Conservation (phyloP, 768 basidiomycete species). For the Auricularia auricula-judae region DNA sequence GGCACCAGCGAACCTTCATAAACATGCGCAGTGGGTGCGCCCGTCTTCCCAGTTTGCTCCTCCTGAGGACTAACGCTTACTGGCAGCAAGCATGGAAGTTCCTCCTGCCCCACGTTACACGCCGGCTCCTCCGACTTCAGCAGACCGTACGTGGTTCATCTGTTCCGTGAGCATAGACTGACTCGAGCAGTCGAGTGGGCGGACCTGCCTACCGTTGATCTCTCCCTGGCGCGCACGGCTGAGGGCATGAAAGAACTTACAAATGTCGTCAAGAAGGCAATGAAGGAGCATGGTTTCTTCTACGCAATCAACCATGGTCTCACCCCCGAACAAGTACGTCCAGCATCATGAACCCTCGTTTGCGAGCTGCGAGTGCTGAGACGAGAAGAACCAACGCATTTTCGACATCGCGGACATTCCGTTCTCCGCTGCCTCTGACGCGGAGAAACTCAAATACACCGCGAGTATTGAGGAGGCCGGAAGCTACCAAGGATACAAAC, state of each 20-base stretch:
- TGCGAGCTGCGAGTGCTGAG: not conserved
- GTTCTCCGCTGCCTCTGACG: constrained; percentile 27
- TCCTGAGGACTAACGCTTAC: no score
- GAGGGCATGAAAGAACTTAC: constrained; percentile 13
- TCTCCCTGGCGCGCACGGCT: constrained; percentile 10
- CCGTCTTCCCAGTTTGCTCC: no score
- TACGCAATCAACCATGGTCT: constrained; percentile 42
- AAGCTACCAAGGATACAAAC: constrained; percentile 47
- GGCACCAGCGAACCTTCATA: no score
- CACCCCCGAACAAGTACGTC: constrained; percentile 27
- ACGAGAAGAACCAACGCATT: constrained; percentile 28
- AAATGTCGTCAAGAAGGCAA: constrained; percentile 19
- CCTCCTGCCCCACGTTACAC: no score
- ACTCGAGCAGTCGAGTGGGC: constrained; percentile 19
- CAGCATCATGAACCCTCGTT: no score
- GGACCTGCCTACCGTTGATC: constrained; percentile 26
- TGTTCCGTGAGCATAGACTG: no score
- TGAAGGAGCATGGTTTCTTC: constrained; percentile 32
- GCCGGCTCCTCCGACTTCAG: no score
- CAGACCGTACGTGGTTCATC: no score
- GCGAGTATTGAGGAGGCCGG: constrained; percentile 33
- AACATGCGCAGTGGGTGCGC: no score
- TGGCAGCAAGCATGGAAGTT: no score
- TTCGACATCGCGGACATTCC: constrained; percentile 38
- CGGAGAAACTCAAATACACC: constrained; percentile 31